phyloP scores from a whole-genome alignment of 2,329 filamentous ascomycete genomes.

The Zymoseptoria brevis region DNA sequence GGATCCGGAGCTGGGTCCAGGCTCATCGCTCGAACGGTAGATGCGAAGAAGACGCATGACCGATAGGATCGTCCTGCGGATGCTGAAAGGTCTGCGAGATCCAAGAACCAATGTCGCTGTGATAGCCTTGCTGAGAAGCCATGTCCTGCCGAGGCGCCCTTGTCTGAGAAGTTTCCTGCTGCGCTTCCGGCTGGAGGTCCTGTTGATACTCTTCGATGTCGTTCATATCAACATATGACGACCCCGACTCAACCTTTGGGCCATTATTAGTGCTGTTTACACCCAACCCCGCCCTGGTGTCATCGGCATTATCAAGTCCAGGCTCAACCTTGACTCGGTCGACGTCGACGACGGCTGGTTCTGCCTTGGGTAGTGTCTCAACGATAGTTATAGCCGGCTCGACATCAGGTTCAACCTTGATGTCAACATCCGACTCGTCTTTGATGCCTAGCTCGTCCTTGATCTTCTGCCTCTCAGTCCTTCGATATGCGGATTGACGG shows the following conservation, averaged over 20 bases:
- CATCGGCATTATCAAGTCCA: background rate
- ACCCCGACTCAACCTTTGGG: background rate
- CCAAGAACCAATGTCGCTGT: background rate
- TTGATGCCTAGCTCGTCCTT: background rate
- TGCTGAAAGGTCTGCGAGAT: background rate
- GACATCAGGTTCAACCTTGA: background rate
- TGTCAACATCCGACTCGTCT: background rate
- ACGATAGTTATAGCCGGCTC: background rate
- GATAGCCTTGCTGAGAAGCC: background rate
- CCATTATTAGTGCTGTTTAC: background rate
- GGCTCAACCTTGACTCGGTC: background rate
- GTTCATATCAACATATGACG: background rate
- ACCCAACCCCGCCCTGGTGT: background rate
- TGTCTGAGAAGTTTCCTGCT: background rate
- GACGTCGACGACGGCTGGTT: background rate
- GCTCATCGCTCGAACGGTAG: background rate
- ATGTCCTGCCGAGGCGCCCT: background rate
- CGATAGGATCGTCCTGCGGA: background rate
- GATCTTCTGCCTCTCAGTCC: background rate
- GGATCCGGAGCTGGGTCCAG: background rate
- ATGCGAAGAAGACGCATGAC: background rate
- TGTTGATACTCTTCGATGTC: background rate
- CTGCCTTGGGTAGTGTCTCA: background rate
- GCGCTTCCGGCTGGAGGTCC: background rate
- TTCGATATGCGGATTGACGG: background rate